Evolutionary conservation across 108 stramenopile genomes (phyloP).

Genomic region (Schizochytrium sp.): DNA sequence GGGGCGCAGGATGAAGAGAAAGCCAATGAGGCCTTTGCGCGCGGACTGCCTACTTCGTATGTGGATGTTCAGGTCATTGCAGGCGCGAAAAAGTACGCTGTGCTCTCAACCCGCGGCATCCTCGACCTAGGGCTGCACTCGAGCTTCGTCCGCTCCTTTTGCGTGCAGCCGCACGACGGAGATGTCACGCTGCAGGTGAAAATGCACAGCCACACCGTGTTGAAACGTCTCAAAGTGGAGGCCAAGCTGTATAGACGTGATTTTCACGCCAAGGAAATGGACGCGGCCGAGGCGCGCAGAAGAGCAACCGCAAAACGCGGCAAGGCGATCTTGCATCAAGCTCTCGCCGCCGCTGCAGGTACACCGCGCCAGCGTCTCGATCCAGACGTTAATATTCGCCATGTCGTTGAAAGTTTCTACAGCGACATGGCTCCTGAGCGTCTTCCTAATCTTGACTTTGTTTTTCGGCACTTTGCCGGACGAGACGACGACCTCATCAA

Average conservation of each 20-base stretch:
- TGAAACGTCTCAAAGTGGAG: background rate
- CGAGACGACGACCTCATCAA: slow-evolving; percentile 16
- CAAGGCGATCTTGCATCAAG: background rate
- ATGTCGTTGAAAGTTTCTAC: background rate
- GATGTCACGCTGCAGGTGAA: background rate
- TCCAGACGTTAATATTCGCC: background rate
- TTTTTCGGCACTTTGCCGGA: background rate
- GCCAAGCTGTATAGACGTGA: background rate
- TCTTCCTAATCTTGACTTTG: background rate
- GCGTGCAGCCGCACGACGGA: slow-evolving; percentile 8
- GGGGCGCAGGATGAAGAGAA: background rate
- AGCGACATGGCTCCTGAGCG: background rate
- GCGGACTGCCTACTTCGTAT: background rate
- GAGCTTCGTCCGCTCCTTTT: background rate
- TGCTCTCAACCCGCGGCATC: background rate
- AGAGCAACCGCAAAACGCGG: background rate
- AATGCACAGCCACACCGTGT: background rate
- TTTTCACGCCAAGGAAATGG: background rate
- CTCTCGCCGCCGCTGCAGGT: background rate
- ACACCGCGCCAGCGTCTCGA: background rate
- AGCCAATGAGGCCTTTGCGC: background rate
- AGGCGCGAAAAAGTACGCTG: background rate
- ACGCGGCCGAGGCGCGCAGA: background rate
- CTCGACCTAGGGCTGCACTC: background rate
- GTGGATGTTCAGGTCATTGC: background rate